These are phyloP conservation scores for Carex cristatella DNA, from an alignment of 176 grass and related monocot genomes.

Conservation along the genomic window DNA sequence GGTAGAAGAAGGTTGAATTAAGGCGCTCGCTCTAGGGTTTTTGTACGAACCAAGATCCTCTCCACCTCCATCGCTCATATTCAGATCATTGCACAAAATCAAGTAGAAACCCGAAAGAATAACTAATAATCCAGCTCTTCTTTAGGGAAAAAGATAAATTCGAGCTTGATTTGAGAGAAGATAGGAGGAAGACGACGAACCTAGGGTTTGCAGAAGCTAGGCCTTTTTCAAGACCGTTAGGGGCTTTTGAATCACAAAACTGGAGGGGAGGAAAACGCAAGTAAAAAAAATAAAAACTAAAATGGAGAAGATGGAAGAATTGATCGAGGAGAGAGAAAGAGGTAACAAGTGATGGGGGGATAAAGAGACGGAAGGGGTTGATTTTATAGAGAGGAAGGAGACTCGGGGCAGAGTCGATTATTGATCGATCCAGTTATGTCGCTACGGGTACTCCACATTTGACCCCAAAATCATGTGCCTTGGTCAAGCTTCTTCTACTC, in stretches of 20 bases:
- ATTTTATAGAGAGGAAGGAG: constrained; percentile 25
- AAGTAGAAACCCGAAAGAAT: not conserved
- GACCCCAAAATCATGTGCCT: not conserved
- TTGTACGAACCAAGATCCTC: constrained; percentile 6
- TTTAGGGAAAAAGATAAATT: not conserved
- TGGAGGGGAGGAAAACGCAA: not conserved
- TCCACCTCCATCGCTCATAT: constrained; percentile 30
- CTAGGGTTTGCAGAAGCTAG: constrained; percentile 23
- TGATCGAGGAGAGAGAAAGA: not conserved
- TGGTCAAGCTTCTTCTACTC: not conserved
- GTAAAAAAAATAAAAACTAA: not conserved
- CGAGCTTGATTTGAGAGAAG: not conserved
- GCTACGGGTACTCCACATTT: constrained; percentile 12
- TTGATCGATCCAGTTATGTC: not conserved
- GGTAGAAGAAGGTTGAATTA: not conserved
- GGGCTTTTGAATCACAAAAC: constrained; percentile 3
- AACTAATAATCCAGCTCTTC: not conserved
- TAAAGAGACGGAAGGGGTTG: not conserved
- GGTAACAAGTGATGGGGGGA: not conserved
- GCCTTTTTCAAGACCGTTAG: not conserved
- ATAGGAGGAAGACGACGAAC: not conserved
- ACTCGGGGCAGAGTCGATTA: not conserved
- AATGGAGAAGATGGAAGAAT: not conserved
- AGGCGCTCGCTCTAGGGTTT: constrained; percentile 4
- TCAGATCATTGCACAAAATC: constrained; percentile 19